phyloP scores from a whole-genome alignment of 2,329 filamentous ascomycete genomes.

The Ascocoryne sarcoides region DNA sequence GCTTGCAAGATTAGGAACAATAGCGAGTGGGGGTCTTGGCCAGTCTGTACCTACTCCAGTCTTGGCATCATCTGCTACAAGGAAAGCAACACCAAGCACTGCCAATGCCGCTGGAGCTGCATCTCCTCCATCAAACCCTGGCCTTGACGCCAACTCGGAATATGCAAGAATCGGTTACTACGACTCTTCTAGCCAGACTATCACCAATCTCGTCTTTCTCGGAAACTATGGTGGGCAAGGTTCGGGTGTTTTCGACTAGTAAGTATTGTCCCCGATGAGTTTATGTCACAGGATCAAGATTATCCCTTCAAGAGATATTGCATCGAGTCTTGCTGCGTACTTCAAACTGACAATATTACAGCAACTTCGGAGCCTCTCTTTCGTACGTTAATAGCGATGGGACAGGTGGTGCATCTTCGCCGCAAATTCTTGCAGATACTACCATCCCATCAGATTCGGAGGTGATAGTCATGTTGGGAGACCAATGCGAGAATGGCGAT shows the following conservation, averaged over 20 bases:
- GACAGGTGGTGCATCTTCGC: constrained; percentile 35
- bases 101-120: background rate
- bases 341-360: constrained; percentile 14
- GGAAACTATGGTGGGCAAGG: constrained; percentile 47
- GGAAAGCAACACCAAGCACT: background rate
- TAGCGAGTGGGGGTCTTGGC: too few relatives aligned
- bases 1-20: too few relatives aligned
- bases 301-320: background rate
- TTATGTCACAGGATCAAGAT: too few relatives aligned
- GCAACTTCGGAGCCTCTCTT: constrained; percentile 47
- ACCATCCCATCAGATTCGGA: constrained; percentile 41
- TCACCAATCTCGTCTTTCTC: constrained; percentile 48
- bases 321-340: background rate
- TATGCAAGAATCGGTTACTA: constrained; percentile 43
- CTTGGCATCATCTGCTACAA: background rate
- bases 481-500: constrained; percentile 36
- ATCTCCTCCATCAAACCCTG: background rate
- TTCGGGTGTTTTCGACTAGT: constrained; percentile 46
- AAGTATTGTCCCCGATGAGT: constrained; percentile 12
- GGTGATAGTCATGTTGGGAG: constrained; percentile 42
- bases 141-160: constrained; percentile 27
- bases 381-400: constrained; percentile 43
- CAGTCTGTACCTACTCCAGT: background rate
- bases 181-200: constrained; percentile 32
- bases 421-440: constrained; percentile 40